Evolutionary conservation across 352 stramenopile genomes (phyloP), one percentile per base, ranked within the genome.

Genomic region (Elongisporangium undulatum): DNA sequence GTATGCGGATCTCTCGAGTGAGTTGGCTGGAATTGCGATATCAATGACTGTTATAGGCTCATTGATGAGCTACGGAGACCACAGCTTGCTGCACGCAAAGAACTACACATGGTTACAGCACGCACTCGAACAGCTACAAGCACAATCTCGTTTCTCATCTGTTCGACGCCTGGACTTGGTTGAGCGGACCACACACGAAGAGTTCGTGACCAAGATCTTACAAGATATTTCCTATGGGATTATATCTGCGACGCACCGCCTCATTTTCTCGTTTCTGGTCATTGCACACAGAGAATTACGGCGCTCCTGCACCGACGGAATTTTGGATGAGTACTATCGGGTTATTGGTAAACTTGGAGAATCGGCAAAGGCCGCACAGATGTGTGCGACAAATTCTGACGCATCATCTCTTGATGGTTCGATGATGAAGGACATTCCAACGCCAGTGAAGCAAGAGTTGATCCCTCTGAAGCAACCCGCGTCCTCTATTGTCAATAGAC

Each of bases 81-180:
- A 45, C 34, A 45, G 10, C 12, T 59, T 61, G 13, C 65, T 82
- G 22, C 78, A 82, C 50, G 53, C 56, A 3, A 62, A 53, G 15
- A 82, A 20, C 41, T 53, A 67, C 34, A 59, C 58, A 6, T 82
- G 75, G 54, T 17, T 82, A 6, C 71, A 74, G 16, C 61, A 49
- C 16, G 39, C 55, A 0, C 34, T 68, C 10, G 50, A 54, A 21
- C 53, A 38, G 24, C 50, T 65, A 34, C 34, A 45, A 45, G 34
- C 34, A 45, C 9, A 45, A 17, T 45, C 34, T 17, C 34, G 34
- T 45, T 45, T 45, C 12, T 9, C 10, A 45, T 45, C 34, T 45
- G 34, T 17, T 16, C 7, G 10, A 1, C 10, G 9, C 34, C 34
- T 45, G 34, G 34, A 45, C 9, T 41, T 41, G 29, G 2, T 41